These are phyloP conservation scores for Geum urbanum DNA, from an alignment of 306 rosid genomes.

Conservation along the genomic window DNA sequence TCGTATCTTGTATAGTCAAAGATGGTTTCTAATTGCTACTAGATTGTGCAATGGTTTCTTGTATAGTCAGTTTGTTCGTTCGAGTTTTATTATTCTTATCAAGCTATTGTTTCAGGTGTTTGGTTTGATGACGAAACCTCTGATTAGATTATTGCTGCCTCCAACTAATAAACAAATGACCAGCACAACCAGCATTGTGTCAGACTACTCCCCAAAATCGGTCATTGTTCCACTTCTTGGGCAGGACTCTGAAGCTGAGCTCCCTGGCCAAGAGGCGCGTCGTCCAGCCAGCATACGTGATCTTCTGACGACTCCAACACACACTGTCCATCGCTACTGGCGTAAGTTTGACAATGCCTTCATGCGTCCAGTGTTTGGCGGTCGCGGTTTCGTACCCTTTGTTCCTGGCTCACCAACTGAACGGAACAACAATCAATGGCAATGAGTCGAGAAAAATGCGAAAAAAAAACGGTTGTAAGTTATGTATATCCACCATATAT, in stretches of 20 bases:
- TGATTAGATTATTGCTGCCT: conserved; percentile 70
- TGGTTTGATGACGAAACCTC: conserved; percentile 90
- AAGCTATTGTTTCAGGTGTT: conserved; percentile 56
- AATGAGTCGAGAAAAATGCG: conserved; percentile 31
- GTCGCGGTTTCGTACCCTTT: conserved; percentile 86
- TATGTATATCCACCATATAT: conserved; percentile 21
- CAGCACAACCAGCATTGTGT: conserved; percentile 36
- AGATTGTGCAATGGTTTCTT: not conserved
- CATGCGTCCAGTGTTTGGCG: conserved; percentile 97
- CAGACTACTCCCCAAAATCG: conserved; percentile 64
- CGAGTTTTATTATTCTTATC: conserved; percentile 18
- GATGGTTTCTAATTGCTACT: not conserved
- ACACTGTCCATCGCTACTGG: conserved; percentile 82
- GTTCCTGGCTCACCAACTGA: conserved; percentile 61
- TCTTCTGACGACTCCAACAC: conserved; percentile 66
- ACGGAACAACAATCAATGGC: conserved; percentile 35
- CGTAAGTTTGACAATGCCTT: conserved; percentile 74
- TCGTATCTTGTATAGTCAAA: not conserved
- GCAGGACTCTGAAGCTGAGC: conserved; percentile 61
- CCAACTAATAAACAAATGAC: conserved; percentile 34
- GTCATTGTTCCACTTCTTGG: conserved; percentile 56
- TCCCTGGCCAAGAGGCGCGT: conserved; percentile 22
- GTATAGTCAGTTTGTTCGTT: not conserved
- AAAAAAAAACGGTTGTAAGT: conserved; percentile 22
- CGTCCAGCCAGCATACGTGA: conserved; percentile 66